These are phyloP conservation scores for Diaporthe nobilis DNA, from an alignment of 2,329 filamentous ascomycete genomes.

Conservation along the genomic window DNA sequence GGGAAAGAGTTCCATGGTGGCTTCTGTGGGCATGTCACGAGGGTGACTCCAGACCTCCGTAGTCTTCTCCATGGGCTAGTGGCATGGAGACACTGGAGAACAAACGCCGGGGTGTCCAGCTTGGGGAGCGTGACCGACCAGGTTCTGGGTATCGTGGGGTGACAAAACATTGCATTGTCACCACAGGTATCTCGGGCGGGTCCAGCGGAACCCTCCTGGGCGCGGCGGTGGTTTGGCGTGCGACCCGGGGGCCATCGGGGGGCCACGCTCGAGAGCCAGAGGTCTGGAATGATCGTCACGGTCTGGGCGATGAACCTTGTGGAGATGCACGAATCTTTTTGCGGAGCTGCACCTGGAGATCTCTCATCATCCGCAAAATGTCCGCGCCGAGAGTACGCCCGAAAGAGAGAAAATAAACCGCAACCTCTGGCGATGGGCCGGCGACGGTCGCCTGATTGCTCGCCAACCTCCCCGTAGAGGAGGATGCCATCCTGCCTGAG, in stretches of 20 bases:
- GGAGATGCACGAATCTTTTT: constrained; percentile 36
- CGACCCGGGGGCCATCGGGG: constrained; percentile 11
- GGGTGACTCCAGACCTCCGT: constrained; percentile 44
- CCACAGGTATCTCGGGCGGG: constrained; percentile 24
- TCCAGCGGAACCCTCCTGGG: constrained; percentile 39
- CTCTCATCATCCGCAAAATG: constrained; percentile 36
- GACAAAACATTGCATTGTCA: constrained; percentile 41
- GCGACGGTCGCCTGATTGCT: constrained; percentile 32
- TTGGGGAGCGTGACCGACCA: constrained; percentile 40
- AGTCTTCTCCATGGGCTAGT: constrained; percentile 39
- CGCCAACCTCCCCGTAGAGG: not conserved
- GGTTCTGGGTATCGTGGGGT: constrained; percentile 39
- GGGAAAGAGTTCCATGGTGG: constrained; percentile 33
- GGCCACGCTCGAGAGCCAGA: constrained; percentile 21
- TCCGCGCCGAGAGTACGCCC: constrained; percentile 42
- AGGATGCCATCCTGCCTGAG: constrained; percentile 5
- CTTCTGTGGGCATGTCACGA: constrained; percentile 38
- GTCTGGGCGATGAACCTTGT: constrained; percentile 39
- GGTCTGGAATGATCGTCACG: constrained; percentile 40
- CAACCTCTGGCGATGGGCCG: constrained; percentile 37
- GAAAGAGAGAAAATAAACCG: constrained; percentile 36
- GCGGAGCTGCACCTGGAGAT: constrained; percentile 41
- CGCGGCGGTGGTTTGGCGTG: constrained; percentile 27
- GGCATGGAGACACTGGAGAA: constrained; percentile 40
- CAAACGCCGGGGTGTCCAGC: constrained; percentile 27